Percentiles rank a stretch among this genome's conserved stretches.
phyloP scores from a whole-genome alignment of 2,329 filamentous ascomycete genomes.

The Xylaria multiplex region DNA sequence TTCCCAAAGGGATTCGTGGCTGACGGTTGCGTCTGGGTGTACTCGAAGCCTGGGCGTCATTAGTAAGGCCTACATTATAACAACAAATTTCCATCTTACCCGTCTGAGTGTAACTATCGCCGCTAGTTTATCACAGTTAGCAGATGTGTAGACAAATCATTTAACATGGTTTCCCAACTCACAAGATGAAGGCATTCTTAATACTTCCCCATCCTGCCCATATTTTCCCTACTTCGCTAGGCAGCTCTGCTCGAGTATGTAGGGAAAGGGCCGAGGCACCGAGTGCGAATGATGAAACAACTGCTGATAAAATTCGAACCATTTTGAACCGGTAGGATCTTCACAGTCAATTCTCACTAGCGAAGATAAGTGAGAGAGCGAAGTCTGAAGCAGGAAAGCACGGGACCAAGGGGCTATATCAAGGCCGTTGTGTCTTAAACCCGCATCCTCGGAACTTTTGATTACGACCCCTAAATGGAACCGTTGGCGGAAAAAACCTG shows the following conservation, averaged over 20 bases:
- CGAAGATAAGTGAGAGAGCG: background rate
- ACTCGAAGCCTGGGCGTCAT: conserved; percentile 60
- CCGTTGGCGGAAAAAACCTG: conserved; percentile 21
- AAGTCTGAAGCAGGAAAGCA: background rate
- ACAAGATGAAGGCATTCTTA: conserved; percentile 57
- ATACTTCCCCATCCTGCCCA: conserved; percentile 53
- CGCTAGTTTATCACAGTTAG: conserved; percentile 37
- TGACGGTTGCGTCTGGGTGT: conserved; percentile 61
- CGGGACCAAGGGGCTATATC: conserved; percentile 22
- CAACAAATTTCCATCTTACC: conserved; percentile 31
- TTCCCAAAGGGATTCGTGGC: conserved; percentile 70
- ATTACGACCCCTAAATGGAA: background rate
- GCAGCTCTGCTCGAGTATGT: background rate
- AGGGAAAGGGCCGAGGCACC: conserved; percentile 23
- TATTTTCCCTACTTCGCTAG: conserved; percentile 4
- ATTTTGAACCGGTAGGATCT: conserved; percentile 14
- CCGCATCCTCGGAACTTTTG: background rate
- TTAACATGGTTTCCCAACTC: conserved; percentile 40
- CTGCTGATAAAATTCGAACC: conserved; percentile 14
- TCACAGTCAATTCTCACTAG: background rate
- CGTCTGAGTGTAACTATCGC: conserved; percentile 50
- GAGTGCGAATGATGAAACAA: conserved; percentile 28
- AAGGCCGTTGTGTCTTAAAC: background rate
- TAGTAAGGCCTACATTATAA: conserved; percentile 8
- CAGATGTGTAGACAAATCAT: background rate